These are phyloP conservation scores for Arthrinium phaeospermum DNA, from an alignment of 2,329 filamentous ascomycete genomes.

Conservation along the genomic window DNA sequence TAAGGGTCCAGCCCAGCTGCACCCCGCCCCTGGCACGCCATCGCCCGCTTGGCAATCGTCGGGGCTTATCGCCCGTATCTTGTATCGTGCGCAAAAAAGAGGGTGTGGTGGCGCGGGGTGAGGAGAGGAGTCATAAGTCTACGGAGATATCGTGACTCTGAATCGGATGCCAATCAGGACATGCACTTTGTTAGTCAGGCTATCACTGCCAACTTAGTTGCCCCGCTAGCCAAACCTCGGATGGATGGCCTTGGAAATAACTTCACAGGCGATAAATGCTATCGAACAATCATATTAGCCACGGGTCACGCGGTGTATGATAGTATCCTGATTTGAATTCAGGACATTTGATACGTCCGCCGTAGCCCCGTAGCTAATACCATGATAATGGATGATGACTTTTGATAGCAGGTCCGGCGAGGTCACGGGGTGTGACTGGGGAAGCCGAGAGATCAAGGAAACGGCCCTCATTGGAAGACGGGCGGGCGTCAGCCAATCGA, in stretches of 20 bases:
- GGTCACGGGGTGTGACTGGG: slow-evolving; percentile 14
- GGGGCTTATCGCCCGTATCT: slow-evolving; percentile 13
- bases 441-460: not conserved
- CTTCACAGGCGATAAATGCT: not conserved
- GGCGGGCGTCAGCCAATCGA: not conserved
- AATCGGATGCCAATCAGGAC: not conserved
- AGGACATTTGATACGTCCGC: not conserved
- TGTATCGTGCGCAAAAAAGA: not conserved
- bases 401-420: not conserved
- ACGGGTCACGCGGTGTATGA: not conserved
- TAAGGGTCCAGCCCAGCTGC: slow-evolving; percentile 11
- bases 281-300: not conserved
- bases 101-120: slow-evolving; percentile 15
- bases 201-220: not conserved
- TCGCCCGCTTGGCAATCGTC: not conserved
- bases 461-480: not conserved
- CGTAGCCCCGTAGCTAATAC: not conserved
- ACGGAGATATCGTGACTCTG: slow-evolving; percentile 6
- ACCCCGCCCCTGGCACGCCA: slow-evolving; percentile 9
- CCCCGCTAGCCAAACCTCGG: not conserved
- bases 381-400: not conserved
- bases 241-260: not conserved
- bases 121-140: not conserved
- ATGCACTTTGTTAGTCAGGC: not conserved
- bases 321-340: not conserved